Evolutionary conservation across 1,284 basidiomycete genomes (phyloP).

Genomic region (Bjerkandera adusta): DNA sequence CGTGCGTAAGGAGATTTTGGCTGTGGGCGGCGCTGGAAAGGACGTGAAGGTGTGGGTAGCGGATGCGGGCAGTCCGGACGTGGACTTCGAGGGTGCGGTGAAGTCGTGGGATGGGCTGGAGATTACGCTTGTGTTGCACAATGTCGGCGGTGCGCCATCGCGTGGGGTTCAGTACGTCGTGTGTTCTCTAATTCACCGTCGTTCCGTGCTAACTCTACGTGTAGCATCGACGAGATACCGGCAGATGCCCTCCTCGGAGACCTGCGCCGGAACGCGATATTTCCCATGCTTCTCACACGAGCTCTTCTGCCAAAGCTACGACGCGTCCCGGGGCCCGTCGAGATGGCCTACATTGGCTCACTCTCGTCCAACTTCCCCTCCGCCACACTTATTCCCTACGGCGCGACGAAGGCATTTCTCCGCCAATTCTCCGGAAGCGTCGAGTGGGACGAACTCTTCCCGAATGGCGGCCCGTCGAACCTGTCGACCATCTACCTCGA

Average conservation of each 20-base stretch:
- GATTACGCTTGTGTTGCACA: conserved; percentile 30
- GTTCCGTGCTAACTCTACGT: background rate
- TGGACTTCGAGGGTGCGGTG: conserved; percentile 23
- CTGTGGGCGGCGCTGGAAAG: conserved; percentile 5
- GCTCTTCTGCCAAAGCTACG: conserved; percentile 13
- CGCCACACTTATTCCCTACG: conserved; percentile 8
- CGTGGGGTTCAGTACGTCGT: background rate
- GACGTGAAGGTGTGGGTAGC: conserved; percentile 29
- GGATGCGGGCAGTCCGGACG: conserved; percentile 20
- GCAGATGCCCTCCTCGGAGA: conserved; percentile 7
- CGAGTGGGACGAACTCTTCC: conserved; percentile 10
- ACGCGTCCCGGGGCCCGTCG: conserved; percentile 6
- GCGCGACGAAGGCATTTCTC: conserved; percentile 13
- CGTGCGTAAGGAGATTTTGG: conserved; percentile 23
- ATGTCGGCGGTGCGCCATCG: conserved; percentile 24
- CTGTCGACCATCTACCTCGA: conserved; percentile 5
- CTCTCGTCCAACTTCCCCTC: background rate
- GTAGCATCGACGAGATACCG: conserved; percentile 9
- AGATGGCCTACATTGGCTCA: conserved; percentile 13
- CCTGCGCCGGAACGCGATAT: conserved; percentile 5
- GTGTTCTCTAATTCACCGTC: background rate
- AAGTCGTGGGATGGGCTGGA: conserved; percentile 25
- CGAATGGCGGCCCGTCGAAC: background rate
- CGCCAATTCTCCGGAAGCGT: conserved; percentile 4
- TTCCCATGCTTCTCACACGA: conserved; percentile 10